Evolutionary conservation across 2,329 filamentous ascomycete genomes (phyloP).

Genomic region (Arthrobotrys musiformis): DNA sequence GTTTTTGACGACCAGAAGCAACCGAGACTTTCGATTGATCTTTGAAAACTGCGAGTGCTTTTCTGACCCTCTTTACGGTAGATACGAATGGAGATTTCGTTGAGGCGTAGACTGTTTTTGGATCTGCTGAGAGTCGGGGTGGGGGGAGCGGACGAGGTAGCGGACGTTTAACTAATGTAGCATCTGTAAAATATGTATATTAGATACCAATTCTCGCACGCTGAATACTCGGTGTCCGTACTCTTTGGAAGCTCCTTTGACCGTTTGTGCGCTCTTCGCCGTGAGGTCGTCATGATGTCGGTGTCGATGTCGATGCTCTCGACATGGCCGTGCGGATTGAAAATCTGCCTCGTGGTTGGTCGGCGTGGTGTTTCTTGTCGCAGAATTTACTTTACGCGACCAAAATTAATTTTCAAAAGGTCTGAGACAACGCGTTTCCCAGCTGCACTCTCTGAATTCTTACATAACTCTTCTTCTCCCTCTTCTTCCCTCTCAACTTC

Average conservation of each 20-base stretch:
- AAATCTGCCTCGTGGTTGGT: constrained; percentile 13
- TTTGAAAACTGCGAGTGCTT: constrained; percentile 70
- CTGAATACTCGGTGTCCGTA: background rate
- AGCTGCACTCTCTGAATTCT: background rate
- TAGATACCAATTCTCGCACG: background rate
- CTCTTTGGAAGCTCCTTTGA: constrained; percentile 55
- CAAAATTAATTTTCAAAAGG: constrained; percentile 3
- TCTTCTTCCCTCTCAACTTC: background rate
- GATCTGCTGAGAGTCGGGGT: constrained; percentile 35
- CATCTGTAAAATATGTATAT: background rate
- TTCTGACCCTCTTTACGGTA: constrained; percentile 73
- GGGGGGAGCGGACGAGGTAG: constrained; percentile 43
- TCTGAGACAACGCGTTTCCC: constrained; percentile 51
- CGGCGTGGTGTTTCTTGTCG: background rate
- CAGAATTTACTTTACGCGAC: constrained; percentile 47
- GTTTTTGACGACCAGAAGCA: constrained; percentile 56
- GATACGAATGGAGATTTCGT: constrained; percentile 75
- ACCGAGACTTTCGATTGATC: constrained; percentile 66
- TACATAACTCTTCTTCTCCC: background rate
- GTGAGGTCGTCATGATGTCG: constrained; percentile 10
- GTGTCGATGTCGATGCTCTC: background rate
- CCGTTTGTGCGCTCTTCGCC: constrained; percentile 54
- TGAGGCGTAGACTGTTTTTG: constrained; percentile 72
- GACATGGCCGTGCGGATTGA: background rate
- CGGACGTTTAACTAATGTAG: constrained; percentile 40